Conservation (phyloP, 208 protist genomes). For the Trypanosoma cruzi region DNA sequence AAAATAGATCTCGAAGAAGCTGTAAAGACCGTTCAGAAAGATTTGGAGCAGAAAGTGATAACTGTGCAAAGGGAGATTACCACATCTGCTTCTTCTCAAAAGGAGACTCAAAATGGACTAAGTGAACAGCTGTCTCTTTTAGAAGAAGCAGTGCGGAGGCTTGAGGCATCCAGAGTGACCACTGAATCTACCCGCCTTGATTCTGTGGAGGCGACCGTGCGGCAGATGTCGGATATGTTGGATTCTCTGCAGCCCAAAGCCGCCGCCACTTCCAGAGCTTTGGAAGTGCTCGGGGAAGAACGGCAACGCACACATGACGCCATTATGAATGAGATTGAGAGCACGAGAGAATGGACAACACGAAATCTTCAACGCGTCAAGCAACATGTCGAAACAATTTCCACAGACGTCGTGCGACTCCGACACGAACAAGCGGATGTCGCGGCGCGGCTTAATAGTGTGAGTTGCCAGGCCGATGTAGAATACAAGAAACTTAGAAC, state of each 20-base stretch:
- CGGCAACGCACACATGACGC: background rate
- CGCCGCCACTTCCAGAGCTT: background rate
- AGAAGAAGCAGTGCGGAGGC: conserved; percentile 17
- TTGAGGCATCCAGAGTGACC: conserved; percentile 26
- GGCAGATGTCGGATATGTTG: conserved; percentile 7
- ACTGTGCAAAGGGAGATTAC: conserved; percentile 7
- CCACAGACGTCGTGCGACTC: conserved; percentile 37
- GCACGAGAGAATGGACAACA: conserved; percentile 63
- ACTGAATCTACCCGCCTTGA: conserved; percentile 9
- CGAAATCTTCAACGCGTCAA: conserved; percentile 83
- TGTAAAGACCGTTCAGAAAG: conserved; percentile 16
- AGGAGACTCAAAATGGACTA: conserved; percentile 6
- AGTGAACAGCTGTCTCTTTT: conserved; percentile 17
- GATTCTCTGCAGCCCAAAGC: conserved; percentile 22
- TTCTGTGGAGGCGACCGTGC: conserved; percentile 13
- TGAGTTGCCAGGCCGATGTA: conserved; percentile 60
- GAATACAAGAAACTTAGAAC: conserved; percentile 70
- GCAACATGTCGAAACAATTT: conserved; percentile 62
- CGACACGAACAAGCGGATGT: conserved; percentile 40
- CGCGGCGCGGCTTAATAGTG: conserved; percentile 32
- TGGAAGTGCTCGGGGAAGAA: conserved; percentile 3
- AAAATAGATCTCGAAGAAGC: conserved; percentile 30
- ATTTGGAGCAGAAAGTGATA: conserved; percentile 20
- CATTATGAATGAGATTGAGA: conserved; percentile 43
- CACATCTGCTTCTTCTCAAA: background rate